Evolutionary conservation across 805 yeast genomes (phyloP), one percentile per base, ranked within the genome.

Genomic region (Metschnikowia lochheadii): DNA sequence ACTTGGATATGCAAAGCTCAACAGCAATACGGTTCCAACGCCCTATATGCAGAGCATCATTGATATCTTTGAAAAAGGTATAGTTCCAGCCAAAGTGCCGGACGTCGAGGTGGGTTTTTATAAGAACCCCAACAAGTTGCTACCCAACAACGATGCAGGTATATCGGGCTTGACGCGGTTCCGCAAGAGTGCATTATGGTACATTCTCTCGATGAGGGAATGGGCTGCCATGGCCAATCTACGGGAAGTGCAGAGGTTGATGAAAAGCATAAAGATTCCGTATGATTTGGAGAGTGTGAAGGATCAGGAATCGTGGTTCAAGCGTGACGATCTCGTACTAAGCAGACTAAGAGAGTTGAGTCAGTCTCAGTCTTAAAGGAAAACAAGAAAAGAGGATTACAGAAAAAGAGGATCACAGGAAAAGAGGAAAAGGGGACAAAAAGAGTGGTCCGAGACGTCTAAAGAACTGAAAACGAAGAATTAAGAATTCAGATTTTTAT

Each of bases 151-250:
- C 33, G 62, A 75, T 46, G 68, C 72, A 4, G 69, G 74, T 0
- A 63, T 77, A 35, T 84, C 57, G 21, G 76, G 92, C 0, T 64
- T 81, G 18, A 80, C 86, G 2, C 72, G 96, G 51, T 67, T 67
- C 46, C 76, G 97, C 49, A 89, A 89, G 62, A 81, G 90, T 1
- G 81, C 88, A 0, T 73, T 91, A 29, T 90, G 96, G 89, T 77
- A 78, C 56, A 63, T 90, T 26, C 63, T 90, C 26, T 84, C 96
- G 0, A 85, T 89, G 6, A 79, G 79, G 49, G 87, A 86, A 61
- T 83, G 96, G 86, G 50, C 65, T 13, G 51, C 54, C 14, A 55
- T 72, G 17, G 61, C 66, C 18, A 63, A 68, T 46, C 37, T 53
- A 32, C 46, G 54, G 5, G 75, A 71, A 50, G 60, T 68, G 6